Conservation (phyloP, 2,329 filamentous ascomycete species). For the Dothidotthia symphoricarpi region DNA sequence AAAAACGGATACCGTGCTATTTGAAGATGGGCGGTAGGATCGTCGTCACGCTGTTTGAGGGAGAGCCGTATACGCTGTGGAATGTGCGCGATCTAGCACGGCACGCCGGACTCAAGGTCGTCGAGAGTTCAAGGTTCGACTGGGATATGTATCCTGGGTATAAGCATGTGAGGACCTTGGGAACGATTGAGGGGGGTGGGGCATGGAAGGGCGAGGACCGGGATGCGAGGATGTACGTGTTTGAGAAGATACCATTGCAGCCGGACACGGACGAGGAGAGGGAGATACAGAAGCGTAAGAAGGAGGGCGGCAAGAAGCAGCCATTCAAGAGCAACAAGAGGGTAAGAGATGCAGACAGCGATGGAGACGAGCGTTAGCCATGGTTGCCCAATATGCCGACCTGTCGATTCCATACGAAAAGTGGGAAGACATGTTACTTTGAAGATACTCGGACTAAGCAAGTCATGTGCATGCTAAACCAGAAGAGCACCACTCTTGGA, state of each 20-base stretch:
- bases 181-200: constrained; percentile 51
- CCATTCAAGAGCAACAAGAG: constrained; percentile 13
- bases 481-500: too few relatives aligned
- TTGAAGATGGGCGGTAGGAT: constrained; percentile 60
- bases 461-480: too few relatives aligned
- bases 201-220: constrained; percentile 52
- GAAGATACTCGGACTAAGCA: too few relatives aligned
- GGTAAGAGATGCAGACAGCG: constrained; percentile 16
- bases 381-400: too few relatives aligned
- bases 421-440: too few relatives aligned
- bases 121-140: constrained; percentile 68
- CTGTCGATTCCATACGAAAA: too few relatives aligned
- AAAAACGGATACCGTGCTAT: constrained; percentile 15
- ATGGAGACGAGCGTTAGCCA: too few relatives aligned
- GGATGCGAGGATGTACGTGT: constrained; percentile 48
- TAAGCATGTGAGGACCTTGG: constrained; percentile 69
- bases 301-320: constrained; percentile 9
- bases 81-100: constrained; percentile 85
- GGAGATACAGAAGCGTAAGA: constrained; percentile 15
- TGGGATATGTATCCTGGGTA: constrained; percentile 70
- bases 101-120: constrained; percentile 69
- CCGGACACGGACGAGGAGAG: constrained; percentile 25
- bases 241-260: constrained; percentile 40
- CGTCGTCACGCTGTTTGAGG: constrained; percentile 86
- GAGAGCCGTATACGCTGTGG: constrained; percentile 93